Base-by-base conservation (phyloP, 805 yeast genomes). In the Pichia rugopelliculosa region DNA sequence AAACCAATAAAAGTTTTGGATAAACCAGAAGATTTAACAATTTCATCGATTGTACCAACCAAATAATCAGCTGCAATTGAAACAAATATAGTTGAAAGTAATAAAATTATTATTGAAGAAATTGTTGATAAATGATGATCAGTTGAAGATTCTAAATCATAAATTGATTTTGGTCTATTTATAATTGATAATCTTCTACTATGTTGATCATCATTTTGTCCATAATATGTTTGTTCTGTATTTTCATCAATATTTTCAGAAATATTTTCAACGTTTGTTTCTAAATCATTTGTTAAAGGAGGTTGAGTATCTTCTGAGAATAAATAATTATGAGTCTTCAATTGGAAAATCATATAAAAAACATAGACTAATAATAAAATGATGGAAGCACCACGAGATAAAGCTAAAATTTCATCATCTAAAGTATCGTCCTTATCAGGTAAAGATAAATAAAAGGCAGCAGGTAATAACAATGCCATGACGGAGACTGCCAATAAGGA, bases 1-100 rank as follows among this genome's bases (percentile, higher is more conserved):
- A 93, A 73, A 64, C 98, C 98, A 59, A 93, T 88, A 59, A 93
- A 93, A 0, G 98, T 89, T 75, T 91, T 90, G 39, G 96, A 86
- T 46, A 93, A 73, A 4, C 96, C 96, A 3, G 95, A 80, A 26
- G 80, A 69, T 49, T 72, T 86, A 34, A 93, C 98, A 53, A 91
- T 79, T 48, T 78, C 84, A 67, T 93, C 98, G 59, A 93, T 93
- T 21, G 96, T 84, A 24, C 95, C 93, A 44, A 93, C 99, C 50
- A 93, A 75, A 66, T 78, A 87, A 66, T 93, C 99, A 3, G 99
- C 99, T 66, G 93, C 87, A 51, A 87, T 64, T 3, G 97, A 87
- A 13, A 93, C 96, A 33, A 87, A 59, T 11, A 90, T 48, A 0
- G 99, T 93, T 37, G 90, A 74, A 3, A 74, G 50, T 0, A 83